Conservation (phyloP, 2,329 filamentous ascomycete genomes). For the Aureobasidium zeae region DNA sequence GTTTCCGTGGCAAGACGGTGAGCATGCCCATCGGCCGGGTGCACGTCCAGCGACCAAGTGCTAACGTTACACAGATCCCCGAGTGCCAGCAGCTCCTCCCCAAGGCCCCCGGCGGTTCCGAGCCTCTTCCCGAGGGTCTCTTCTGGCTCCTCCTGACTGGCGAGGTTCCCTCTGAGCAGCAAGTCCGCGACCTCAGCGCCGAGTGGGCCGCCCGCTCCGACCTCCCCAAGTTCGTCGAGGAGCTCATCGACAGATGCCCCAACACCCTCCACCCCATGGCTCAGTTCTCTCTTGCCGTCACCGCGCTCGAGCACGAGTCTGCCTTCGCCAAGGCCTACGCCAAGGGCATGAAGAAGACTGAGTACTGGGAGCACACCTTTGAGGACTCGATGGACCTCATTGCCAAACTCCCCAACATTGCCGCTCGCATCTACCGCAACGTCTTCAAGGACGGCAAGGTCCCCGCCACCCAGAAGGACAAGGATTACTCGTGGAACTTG, state of each 20-base stretch:
- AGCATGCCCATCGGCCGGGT: constrained; percentile 25
- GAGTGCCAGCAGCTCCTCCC: constrained; percentile 83
- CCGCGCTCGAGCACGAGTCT: constrained; percentile 95
- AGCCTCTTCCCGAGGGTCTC: constrained; percentile 52
- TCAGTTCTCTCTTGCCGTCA: constrained; percentile 96
- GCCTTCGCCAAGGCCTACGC: constrained; percentile 97
- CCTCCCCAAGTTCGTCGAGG: constrained; percentile 95
- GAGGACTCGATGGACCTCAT: constrained; percentile 99
- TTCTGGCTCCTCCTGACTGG: constrained; percentile 99
- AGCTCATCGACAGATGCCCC: constrained; percentile 99
- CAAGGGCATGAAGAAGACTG: constrained; percentile 98
- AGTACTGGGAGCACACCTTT: constrained; percentile 99
- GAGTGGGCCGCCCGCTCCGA: constrained; percentile 98
- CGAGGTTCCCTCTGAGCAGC: constrained; percentile 94
- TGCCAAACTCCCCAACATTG: constrained; percentile 97
- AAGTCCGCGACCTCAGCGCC: constrained; percentile 94
- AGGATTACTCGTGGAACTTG: constrained; percentile 99
- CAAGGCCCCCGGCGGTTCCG: constrained; percentile 10
- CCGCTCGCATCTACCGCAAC: constrained; percentile 98
- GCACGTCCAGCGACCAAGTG: background rate
- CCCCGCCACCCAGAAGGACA: constrained; percentile 88
- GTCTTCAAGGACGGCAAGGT: constrained; percentile 99
- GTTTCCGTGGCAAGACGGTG: constrained; percentile 93
- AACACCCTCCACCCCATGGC: constrained; percentile 99
- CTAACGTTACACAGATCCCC: constrained; percentile 54